Conservation (phyloP, 106 monocot genomes). For the Platanthera guangdongensis region DNA sequence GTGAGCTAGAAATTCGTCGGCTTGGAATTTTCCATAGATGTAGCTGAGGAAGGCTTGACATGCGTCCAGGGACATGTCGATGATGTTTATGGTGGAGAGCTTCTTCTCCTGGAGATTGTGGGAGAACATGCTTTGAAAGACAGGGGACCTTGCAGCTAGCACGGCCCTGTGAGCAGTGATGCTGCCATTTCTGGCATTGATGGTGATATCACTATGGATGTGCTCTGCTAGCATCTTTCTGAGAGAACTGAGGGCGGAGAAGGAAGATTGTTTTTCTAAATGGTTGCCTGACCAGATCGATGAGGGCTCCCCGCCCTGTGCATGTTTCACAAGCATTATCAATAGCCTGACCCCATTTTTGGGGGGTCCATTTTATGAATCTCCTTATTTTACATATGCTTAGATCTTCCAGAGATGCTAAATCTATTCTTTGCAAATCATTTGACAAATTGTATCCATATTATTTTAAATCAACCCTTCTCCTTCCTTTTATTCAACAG, state of each 20-base stretch:
- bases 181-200: slow-evolving; percentile 48
- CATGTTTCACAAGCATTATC: neutral
- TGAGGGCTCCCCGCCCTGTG: slow-evolving; percentile 58
- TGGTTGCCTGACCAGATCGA: slow-evolving; percentile 71
- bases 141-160: slow-evolving; percentile 76
- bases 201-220: slow-evolving; percentile 78
- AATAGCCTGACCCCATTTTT: too few relatives aligned
- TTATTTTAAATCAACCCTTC: too few relatives aligned
- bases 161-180: slow-evolving; percentile 76
- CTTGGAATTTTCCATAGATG: slow-evolving; percentile 54
- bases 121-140: slow-evolving; percentile 92
- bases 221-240: slow-evolving; percentile 55
- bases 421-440: too few relatives aligned
- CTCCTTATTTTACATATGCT: too few relatives aligned
- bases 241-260: slow-evolving; percentile 45
- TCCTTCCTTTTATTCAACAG: too few relatives aligned
- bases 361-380: too few relatives aligned
- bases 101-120: slow-evolving; percentile 78
- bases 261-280: slow-evolving; percentile 23
- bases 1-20: slow-evolving; percentile 59
- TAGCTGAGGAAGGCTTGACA: slow-evolving; percentile 79
- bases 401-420: too few relatives aligned
- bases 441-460: too few relatives aligned
- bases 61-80: slow-evolving; percentile 71
- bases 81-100: slow-evolving; percentile 61